Percentiles rank a stretch among this genome's conserved stretches.
These are phyloP conservation scores for Candida piceae DNA, from an alignment of 805 yeast genomes.

Conservation along the genomic window DNA sequence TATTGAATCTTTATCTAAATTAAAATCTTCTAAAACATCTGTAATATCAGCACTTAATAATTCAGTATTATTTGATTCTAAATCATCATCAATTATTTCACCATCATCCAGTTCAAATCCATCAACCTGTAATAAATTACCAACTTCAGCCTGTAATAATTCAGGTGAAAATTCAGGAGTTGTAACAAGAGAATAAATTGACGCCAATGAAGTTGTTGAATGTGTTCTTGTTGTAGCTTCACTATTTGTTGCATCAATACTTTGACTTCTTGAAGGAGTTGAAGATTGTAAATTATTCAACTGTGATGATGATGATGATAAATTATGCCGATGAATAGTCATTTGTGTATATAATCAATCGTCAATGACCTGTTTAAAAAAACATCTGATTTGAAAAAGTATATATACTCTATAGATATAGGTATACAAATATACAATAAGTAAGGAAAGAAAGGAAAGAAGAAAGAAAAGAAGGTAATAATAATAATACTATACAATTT, in stretches of 20 bases:
- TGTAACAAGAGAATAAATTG: constrained; percentile 19
- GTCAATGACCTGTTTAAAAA: too few relatives aligned
- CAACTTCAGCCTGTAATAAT: constrained; percentile 26
- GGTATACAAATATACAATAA: too few relatives aligned
- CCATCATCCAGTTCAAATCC: constrained; percentile 14
- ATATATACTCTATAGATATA: too few relatives aligned
- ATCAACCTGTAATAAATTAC: constrained; percentile 19
- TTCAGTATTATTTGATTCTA: constrained; percentile 1
- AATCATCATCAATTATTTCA: constrained; percentile 4
- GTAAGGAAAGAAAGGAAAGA: too few relatives aligned
- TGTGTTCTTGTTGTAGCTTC: constrained; percentile 7
- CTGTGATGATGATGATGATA: background rate
- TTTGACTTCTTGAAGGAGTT: background rate
- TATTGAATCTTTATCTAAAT: too few relatives aligned
- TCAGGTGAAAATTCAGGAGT: constrained; percentile 30
- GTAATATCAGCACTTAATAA: background rate
- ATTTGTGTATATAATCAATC: background rate
- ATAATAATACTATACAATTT: too few relatives aligned
- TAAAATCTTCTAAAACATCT: too few relatives aligned
- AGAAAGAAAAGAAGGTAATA: too few relatives aligned
- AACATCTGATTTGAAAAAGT: too few relatives aligned
- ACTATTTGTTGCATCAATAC: background rate
- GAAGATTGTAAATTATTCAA: background rate
- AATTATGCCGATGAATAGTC: background rate
- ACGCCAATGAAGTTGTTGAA: constrained; percentile 19